Evolutionary conservation across 2,329 filamentous ascomycete species (phyloP), one percentile per base, ranked within the genome.

Genomic region (Lojkania enalia): DNA sequence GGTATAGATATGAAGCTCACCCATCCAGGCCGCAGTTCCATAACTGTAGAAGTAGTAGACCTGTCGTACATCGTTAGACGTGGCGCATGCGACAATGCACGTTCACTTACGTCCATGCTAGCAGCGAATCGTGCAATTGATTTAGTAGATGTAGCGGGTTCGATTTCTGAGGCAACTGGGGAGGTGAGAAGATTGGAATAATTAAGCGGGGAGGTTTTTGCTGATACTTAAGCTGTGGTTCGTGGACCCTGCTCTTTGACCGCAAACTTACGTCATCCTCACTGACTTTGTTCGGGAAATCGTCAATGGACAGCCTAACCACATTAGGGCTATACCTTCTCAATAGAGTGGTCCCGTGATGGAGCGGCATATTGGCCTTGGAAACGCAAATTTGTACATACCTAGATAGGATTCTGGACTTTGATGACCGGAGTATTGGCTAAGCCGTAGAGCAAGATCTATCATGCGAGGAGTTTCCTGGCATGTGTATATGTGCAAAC

Each of bases 41-140:
- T 72, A 67, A 48, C 64, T 65, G 67, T 75, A 76, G 52, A 67
- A 63, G 54, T 70, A 69, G 61, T 70, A 73, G 50, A 72, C 70
- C 71, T 74, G 30, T 25, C 36, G 36, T 20, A 38, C 23, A 20
- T 39, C 41, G 38, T 62, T 52, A 66, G 55, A 51, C 14, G n/a
- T 27, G 25, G 29, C 32, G n/a, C 21, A 9, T 32, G 23, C 14
- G 12, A 39, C 15, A n/a, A 18, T 37, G 20, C n/a, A n/a, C n/a
- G 5, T 13, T 31, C 13, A 20, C 39, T 15, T 39, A 51, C 49
- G 42, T 54, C 42, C 39, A 42, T 49, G n/a, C 29, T 31, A 35
- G 35, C 23, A 25, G 21, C 39, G 20, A 19, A 32, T 13, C 16
- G 12, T 29, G 31, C 15, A 12, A 15, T 33, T 12, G 31, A 15